Base-by-base conservation (phyloP, 164 flowering plant species). In the Aristolochia californica region DNA sequence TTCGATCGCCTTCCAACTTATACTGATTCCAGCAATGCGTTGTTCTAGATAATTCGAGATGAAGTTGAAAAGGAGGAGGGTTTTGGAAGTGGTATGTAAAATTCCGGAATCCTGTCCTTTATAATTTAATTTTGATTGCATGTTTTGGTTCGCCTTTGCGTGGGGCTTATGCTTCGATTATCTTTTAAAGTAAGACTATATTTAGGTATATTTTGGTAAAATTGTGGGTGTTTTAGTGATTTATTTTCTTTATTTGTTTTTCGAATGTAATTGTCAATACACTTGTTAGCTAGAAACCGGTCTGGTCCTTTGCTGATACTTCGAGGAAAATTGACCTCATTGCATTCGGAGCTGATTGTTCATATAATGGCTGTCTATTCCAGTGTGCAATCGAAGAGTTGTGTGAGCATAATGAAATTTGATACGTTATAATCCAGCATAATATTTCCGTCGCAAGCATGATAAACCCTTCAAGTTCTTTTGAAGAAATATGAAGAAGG, bases 61-160 rank as follows among this genome's bases (percentile, higher is more conserved):
- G 88, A 83, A 83, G 78, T 59, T 75, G 61, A 80, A 79, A 69
- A 53, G 78, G 43, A 56, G 76, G 78, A 78, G 82, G 72, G 75
- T 75, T 56, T 38, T 70, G 45, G 88, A 81, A 81, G 85, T 76
- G 82, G 88, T 83, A 58, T 59, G 83, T 68, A 17, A 30, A n/a
- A 40, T 22, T 56, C 9, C 26, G 9, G 11, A 1, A 14, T 24
- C 13, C 7, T 40, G 12, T 56, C 13, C 22, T 18, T 16, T 48
- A 22, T 8, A 18, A 22, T 43, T 40, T 22, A 34, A 14, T 43
- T 5, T 13, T 54, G 17, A 43, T 30, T 1, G n/a, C n/a, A n/a
- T n/a, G n/a, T n/a, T n/a, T n/a, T 43, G 17, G 22, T 43, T 55
- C 43, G 18, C 8, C 22, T 27, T 30, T 16, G 8, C n/a, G 21